Conservation (phyloP, 345 rosid genomes). For the Balakata baccata region DNA sequence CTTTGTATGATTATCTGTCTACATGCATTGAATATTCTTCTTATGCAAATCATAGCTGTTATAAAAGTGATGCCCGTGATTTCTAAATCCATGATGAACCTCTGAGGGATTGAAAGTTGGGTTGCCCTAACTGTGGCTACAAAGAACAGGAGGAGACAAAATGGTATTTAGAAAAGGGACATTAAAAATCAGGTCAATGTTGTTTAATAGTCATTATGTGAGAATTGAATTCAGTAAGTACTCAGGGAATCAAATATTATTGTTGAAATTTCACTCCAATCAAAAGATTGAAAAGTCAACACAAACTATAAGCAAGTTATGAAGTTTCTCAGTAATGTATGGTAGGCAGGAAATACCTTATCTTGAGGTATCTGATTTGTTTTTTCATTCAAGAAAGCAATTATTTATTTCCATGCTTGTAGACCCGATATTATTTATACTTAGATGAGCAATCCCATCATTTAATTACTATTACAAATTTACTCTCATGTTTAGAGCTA, state of each 20-base stretch:
- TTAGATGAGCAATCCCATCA: background rate
- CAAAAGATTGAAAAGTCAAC: conserved; percentile 5
- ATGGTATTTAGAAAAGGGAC: background rate
- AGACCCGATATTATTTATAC: background rate
- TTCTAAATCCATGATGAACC: background rate
- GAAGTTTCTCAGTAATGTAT: background rate
- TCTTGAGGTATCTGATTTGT: background rate
- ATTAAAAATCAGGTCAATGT: background rate
- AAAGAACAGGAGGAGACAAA: background rate
- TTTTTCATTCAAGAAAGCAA: background rate
- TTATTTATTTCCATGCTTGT: background rate
- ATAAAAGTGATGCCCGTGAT: background rate
- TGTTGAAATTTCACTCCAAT: background rate
- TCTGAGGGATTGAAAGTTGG: background rate
- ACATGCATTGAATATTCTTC: background rate
- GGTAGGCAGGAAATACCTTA: background rate
- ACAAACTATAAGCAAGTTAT: background rate
- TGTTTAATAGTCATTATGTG: background rate
- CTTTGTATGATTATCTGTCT: background rate
- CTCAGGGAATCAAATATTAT: background rate
- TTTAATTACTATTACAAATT: background rate
- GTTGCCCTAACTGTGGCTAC: background rate
- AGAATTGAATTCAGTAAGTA: background rate
- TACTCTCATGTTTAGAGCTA: conserved; percentile 9
- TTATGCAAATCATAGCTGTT: background rate